Percentiles rank a stretch among this genome's conserved stretches.
Evolutionary conservation across 257 asterid species (phyloP).

Genomic region (Rehmannia glutinosa): DNA sequence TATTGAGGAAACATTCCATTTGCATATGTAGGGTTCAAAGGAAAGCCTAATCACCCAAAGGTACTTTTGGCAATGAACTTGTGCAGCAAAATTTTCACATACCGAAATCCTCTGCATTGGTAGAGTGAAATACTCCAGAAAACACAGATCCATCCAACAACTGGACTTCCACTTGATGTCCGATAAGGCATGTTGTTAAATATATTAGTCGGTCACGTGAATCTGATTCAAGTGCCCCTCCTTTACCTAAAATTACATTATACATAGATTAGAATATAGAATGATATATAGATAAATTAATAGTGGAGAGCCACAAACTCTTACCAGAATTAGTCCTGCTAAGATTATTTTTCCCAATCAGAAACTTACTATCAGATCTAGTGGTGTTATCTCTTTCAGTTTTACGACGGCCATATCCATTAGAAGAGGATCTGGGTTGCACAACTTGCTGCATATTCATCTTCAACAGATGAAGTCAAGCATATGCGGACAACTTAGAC

Average conservation of each 20-base stretch:
- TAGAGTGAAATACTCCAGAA: slow-evolving; percentile 84
- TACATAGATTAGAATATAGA: slow-evolving; percentile 22
- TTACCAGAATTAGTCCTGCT: slow-evolving; percentile 52
- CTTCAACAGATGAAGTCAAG: slow-evolving; percentile 33
- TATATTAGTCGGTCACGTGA: slow-evolving; percentile 71
- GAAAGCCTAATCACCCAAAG: neutral
- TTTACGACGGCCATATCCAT: slow-evolving; percentile 82
- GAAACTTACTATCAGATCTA: slow-evolving; percentile 50
- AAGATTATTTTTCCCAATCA: slow-evolving; percentile 46
- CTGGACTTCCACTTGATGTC: slow-evolving; percentile 94
- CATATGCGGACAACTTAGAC: slow-evolving; percentile 22
- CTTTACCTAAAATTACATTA: slow-evolving; percentile 51
- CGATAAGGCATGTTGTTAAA: slow-evolving; percentile 70
- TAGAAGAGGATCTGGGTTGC: slow-evolving; percentile 65
- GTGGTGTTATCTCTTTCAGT: slow-evolving; percentile 62
- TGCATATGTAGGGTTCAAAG: neutral
- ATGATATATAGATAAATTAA: neutral
- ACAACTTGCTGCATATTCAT: slow-evolving; percentile 69
- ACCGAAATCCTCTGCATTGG: slow-evolving; percentile 88
- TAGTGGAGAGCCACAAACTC: slow-evolving; percentile 23
- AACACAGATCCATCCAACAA: slow-evolving; percentile 77
- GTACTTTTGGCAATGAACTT: neutral
- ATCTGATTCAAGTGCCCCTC: slow-evolving; percentile 47
- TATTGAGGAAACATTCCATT: neutral
- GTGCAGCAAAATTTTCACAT: slow-evolving; percentile 15